Evolutionary conservation across 2,329 filamentous ascomycete species (phyloP).

Genomic region (Amphichorda felina): DNA sequence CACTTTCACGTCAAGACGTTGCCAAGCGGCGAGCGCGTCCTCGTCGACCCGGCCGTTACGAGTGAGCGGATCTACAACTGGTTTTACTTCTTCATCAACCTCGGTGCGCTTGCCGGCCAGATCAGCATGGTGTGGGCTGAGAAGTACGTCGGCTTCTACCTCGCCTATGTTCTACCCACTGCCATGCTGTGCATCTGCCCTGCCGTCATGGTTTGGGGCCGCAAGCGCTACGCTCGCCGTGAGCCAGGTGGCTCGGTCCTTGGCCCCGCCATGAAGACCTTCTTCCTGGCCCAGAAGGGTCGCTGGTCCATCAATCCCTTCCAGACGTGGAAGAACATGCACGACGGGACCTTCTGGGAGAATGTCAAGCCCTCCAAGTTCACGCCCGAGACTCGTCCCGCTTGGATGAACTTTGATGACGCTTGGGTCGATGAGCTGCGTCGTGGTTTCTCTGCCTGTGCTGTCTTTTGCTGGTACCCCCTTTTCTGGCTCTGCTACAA

Average conservation of each 20-base stretch:
- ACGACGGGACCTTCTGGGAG: conserved; percentile 51
- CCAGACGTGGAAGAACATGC: conserved; percentile 44
- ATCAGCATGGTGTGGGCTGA: conserved; percentile 61
- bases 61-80: conserved; percentile 53
- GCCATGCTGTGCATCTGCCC: conserved; percentile 52
- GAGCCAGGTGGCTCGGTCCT: conserved; percentile 58
- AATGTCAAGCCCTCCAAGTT: conserved; percentile 57
- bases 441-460: conserved; percentile 55
- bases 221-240: conserved; percentile 42
- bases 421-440: conserved; percentile 66
- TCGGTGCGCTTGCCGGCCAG: conserved; percentile 53
- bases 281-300: conserved; percentile 52
- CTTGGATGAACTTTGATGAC: conserved; percentile 72
- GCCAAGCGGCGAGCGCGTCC: conserved; percentile 45
- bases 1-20: conserved; percentile 39
- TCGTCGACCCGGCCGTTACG: conserved; percentile 53
- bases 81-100: conserved; percentile 64
- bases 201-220: conserved; percentile 45
- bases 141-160: conserved; percentile 65
- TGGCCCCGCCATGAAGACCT: conserved; percentile 48
- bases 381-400: conserved; percentile 37
- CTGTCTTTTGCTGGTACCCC: conserved; percentile 59
- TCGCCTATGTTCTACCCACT: conserved; percentile 58
- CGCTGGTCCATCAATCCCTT: conserved; percentile 58
- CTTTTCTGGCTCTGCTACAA: conserved; percentile 44